Percentiles rank a stretch among this genome's conserved stretches.
Evolutionary conservation across 1,284 basidiomycete species (phyloP).

Genomic region (Microbotryum silenes-acaulis): DNA sequence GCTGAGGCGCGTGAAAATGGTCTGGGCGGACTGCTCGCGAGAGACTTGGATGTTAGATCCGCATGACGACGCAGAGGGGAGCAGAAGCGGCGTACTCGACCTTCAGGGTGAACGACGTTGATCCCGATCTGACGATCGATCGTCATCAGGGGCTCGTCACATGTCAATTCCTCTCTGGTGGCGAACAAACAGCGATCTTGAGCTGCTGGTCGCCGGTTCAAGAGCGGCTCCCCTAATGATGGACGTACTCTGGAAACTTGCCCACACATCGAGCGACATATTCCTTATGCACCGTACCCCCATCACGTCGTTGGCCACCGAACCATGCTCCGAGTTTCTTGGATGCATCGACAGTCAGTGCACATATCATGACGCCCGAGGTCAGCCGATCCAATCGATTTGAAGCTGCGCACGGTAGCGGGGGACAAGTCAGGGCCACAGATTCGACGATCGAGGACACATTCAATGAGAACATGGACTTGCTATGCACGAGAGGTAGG

Average conservation of each 20-base stretch:
- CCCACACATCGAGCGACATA: constrained; percentile 81
- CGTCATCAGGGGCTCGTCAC: constrained; percentile 80
- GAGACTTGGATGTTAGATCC: background rate
- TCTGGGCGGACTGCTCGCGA: constrained; percentile 64
- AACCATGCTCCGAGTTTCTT: constrained; percentile 72
- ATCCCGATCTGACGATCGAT: constrained; percentile 58
- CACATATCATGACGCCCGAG: constrained; percentile 92
- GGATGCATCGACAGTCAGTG: constrained; percentile 65
- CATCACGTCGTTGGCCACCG: constrained; percentile 43
- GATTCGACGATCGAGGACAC: background rate
- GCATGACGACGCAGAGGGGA: background rate
- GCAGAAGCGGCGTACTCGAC: constrained; percentile 55
- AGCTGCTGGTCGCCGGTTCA: background rate
- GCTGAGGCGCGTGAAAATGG: constrained; percentile 74
- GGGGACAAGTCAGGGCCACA: background rate
- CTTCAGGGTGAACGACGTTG: constrained; percentile 69
- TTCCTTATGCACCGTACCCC: constrained; percentile 75
- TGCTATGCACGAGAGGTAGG: constrained; percentile 73
- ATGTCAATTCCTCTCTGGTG: constrained; percentile 62
- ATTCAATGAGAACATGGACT: constrained; percentile 39
- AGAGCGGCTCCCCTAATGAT: background rate
- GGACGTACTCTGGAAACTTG: constrained; percentile 66
- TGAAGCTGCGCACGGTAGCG: constrained; percentile 53
- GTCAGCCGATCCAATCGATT: constrained; percentile 93
- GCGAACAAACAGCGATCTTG: too few species aligned